Percentiles rank a stretch among this genome's conserved stretches.
These are phyloP conservation scores for Thymus mandschuricus DNA, from an alignment of 257 asterid species.

Conservation along the genomic window DNA sequence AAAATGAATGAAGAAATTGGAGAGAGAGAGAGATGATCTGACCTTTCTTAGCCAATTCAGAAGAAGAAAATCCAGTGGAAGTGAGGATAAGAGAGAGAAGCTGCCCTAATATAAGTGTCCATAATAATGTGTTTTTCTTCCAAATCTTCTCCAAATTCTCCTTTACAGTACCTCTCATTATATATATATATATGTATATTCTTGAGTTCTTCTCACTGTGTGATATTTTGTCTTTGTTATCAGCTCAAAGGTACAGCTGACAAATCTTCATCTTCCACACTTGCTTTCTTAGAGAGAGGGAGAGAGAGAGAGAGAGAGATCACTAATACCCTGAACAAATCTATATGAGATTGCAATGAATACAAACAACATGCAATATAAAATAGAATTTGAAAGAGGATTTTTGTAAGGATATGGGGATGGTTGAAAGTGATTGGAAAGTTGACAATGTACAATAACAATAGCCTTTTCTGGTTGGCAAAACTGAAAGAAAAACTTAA, in stretches of 20 bases:
- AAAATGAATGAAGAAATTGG: neutral
- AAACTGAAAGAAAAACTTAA: neutral
- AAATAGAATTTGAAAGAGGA: neutral
- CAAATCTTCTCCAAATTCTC: slow-evolving; percentile 34
- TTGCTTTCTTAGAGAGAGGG: neutral
- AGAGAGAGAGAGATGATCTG: neutral
- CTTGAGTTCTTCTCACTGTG: neutral
- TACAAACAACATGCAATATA: neutral
- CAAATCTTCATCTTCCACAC: neutral
- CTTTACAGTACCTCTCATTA: slow-evolving; percentile 25
- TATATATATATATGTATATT: too few relatives aligned
- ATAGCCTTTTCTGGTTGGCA: neutral
- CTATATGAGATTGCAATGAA: neutral
- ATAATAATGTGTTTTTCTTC: slow-evolving; percentile 45
- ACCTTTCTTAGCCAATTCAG: slow-evolving; percentile 71
- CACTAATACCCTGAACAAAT: neutral
- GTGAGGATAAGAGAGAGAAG: slow-evolving; percentile 64
- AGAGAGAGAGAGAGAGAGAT: neutral
- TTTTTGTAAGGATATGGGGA: neutral
- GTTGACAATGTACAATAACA: slow-evolving; percentile 27
- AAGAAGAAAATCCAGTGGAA: slow-evolving; percentile 72
- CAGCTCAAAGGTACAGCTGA: neutral
- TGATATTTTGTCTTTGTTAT: neutral
- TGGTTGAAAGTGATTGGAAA: slow-evolving; percentile 27
- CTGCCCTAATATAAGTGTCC: slow-evolving; percentile 62